phyloP scores from a whole-genome alignment of 1,284 basidiomycete species.

The Fomitiporia mediterranea region DNA sequence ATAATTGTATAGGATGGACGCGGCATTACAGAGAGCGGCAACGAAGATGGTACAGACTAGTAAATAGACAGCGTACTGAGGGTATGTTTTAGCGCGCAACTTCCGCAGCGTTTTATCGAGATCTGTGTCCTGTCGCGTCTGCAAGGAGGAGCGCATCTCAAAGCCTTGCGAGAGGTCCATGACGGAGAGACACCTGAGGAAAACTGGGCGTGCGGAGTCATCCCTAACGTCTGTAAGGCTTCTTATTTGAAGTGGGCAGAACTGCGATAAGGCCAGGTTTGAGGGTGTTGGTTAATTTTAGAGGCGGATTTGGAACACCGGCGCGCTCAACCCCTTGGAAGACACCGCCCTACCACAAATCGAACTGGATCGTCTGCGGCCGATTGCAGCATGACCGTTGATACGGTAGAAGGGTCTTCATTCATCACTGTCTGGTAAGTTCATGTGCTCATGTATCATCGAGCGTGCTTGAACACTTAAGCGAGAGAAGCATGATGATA shows the following conservation, averaged over 20 bases:
- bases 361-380: background rate
- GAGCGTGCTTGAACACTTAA: background rate
- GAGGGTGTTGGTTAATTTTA: background rate
- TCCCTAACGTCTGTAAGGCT: background rate
- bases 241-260: background rate
- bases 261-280: background rate
- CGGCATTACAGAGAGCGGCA: background rate
- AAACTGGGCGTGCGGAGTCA: no score
- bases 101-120: background rate
- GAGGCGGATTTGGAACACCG: background rate
- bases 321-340: background rate
- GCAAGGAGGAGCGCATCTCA: no score
- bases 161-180: no score
- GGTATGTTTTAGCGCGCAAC: background rate
- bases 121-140: background rate
- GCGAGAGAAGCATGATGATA: background rate
- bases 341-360: background rate
- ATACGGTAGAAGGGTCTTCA: background rate
- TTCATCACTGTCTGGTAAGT: background rate
- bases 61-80: slow-evolving; percentile 12
- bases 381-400: background rate
- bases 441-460: background rate
- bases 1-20: background rate
- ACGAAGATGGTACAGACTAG: slow-evolving; percentile 5
- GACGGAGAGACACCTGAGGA: no score